Percentiles rank a stretch among this genome's conserved stretches.
These are phyloP conservation scores for Neofusicoccum parvum DNA, from an alignment of 2,329 filamentous ascomycete genomes.

Conservation along the genomic window DNA sequence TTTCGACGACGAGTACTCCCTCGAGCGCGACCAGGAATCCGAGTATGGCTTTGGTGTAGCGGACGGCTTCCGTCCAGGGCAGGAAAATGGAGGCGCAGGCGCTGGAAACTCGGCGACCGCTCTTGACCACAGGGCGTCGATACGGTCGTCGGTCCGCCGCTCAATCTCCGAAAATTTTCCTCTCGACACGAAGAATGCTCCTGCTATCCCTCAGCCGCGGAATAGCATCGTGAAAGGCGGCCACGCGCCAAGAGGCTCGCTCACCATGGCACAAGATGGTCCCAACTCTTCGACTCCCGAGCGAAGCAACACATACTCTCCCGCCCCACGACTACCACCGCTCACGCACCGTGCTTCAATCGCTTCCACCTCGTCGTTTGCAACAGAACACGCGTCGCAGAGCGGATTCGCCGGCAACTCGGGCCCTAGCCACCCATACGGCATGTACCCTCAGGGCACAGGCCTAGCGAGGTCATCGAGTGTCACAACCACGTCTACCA, in stretches of 20 bases:
- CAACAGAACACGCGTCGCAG: slow-evolving; percentile 49
- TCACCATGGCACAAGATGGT: slow-evolving; percentile 27
- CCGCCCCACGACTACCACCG: slow-evolving; percentile 21
- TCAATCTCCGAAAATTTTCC: slow-evolving; percentile 20
- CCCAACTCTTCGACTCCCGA: slow-evolving; percentile 22
- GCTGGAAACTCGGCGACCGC: slow-evolving; percentile 21
- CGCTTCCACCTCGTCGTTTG: slow-evolving; percentile 45
- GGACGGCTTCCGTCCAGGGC: slow-evolving; percentile 49
- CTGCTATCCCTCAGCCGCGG: slow-evolving; percentile 26
- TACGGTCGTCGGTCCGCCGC: slow-evolving; percentile 25
- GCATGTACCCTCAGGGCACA: slow-evolving; percentile 77
- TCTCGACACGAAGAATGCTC: background rate
- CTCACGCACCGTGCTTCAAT: slow-evolving; percentile 39
- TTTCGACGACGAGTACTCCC: slow-evolving; percentile 53
- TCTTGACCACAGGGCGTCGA: slow-evolving; percentile 23
- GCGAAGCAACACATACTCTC: slow-evolving; percentile 31
- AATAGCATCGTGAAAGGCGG: slow-evolving; percentile 40
- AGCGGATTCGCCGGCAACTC: slow-evolving; percentile 67
- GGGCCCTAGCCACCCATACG: slow-evolving; percentile 81
- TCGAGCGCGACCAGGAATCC: slow-evolving; percentile 39
- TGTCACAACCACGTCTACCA: slow-evolving; percentile 71
- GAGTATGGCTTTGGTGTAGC: slow-evolving; percentile 47
- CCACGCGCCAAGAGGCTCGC: slow-evolving; percentile 28
- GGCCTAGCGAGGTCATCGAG: slow-evolving; percentile 60
- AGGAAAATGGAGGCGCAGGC: slow-evolving; percentile 27